Conservation (phyloP, 2,329 filamentous ascomycete species). For the Coleophoma cylindrospora region DNA sequence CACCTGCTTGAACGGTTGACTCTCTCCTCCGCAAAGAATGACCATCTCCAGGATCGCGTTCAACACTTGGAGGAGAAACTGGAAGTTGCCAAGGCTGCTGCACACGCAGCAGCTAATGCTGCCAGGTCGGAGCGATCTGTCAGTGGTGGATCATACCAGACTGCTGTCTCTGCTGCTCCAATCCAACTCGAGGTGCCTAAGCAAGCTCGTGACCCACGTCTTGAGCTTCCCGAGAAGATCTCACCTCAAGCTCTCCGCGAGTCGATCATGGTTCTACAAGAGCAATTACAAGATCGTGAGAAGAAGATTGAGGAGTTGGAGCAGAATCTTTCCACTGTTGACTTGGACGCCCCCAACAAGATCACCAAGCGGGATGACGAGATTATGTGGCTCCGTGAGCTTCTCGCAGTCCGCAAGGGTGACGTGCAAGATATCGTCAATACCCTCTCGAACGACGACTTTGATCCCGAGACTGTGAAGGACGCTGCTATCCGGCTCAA, state of each 20-base stretch:
- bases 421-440: conserved; percentile 90
- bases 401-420: conserved; percentile 83
- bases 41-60: conserved; percentile 82
- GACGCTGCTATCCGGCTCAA: conserved; percentile 91
- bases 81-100: conserved; percentile 83
- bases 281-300: conserved; percentile 93
- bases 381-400: conserved; percentile 89
- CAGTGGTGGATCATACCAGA: conserved; percentile 21
- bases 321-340: conserved; percentile 59
- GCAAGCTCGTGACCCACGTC: conserved; percentile 32
- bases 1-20: conserved; percentile 77
- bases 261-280: conserved; percentile 92
- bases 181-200: conserved; percentile 11
- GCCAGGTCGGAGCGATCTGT: conserved; percentile 42
- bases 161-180: conserved; percentile 28
- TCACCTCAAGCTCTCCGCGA: conserved; percentile 93
- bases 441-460: conserved; percentile 68
- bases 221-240: conserved; percentile 72
- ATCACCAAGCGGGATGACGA: conserved; percentile 91
- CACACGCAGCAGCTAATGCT: conserved; percentile 74
- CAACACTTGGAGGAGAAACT: conserved; percentile 84
- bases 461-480: conserved; percentile 74
- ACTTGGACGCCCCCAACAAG: conserved; percentile 74
- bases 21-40: conserved; percentile 77
- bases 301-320: conserved; percentile 84